A percentile compares a stretch with the other conserved stretches of the same genome.
Evolutionary conservation across 75 land plant species (phyloP).

Genomic region (Pinus tabuliformis): DNA sequence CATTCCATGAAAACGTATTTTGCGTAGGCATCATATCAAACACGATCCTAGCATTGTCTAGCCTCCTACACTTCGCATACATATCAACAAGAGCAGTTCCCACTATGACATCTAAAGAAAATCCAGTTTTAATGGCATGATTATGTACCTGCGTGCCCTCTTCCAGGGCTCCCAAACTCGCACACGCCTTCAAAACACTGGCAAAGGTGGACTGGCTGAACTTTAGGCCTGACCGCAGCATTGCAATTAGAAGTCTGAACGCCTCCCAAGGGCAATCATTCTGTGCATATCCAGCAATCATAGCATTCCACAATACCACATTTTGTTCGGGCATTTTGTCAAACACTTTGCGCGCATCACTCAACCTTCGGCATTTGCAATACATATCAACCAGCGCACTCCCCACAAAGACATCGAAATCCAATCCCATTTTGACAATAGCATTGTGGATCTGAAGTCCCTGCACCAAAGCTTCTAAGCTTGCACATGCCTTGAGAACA

Average conservation of each 20-base stretch:
- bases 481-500: slow-evolving; percentile 14
- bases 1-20: slow-evolving; percentile 48
- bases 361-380: slow-evolving; percentile 37
- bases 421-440: slow-evolving; percentile 3
- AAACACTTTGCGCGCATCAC: slow-evolving; percentile 37
- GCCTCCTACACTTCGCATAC: slow-evolving; percentile 59
- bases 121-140: slow-evolving; percentile 20
- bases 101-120: slow-evolving; percentile 37
- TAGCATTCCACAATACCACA: slow-evolving; percentile 60
- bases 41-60: slow-evolving; percentile 26
- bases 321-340: slow-evolving; percentile 39
- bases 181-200: slow-evolving; percentile 41
- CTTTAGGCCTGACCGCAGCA: slow-evolving; percentile 24
- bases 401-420: not conserved
- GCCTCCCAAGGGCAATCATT: slow-evolving; percentile 31
- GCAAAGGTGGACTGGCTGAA: slow-evolving; percentile 41
- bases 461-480: slow-evolving; percentile 10
- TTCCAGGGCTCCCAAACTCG: not conserved
- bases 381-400: slow-evolving; percentile 14
- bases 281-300: slow-evolving; percentile 63
- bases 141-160: slow-evolving; percentile 34
- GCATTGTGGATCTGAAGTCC: slow-evolving; percentile 13
- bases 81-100: slow-evolving; percentile 57
- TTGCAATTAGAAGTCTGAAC: slow-evolving; percentile 25
- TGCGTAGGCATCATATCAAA: slow-evolving; percentile 44